phyloP scores from a whole-genome alignment of 1,284 basidiomycete species.

The Kwoniella shivajii region DNA sequence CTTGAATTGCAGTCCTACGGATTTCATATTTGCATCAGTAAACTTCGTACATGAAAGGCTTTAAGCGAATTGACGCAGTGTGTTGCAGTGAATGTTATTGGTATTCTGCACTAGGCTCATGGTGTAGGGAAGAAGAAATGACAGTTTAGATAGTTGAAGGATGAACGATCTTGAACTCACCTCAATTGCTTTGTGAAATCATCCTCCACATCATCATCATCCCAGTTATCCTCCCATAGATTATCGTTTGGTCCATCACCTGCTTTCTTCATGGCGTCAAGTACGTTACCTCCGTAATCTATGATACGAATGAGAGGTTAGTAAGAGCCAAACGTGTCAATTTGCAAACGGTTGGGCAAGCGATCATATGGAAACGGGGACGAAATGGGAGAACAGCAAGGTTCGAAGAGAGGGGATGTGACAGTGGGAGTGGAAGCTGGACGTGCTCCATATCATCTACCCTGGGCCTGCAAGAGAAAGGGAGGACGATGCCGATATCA shows the following conservation, averaged over 20 bases:
- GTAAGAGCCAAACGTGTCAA: too few relatives aligned
- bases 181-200: conserved; percentile 94
- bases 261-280: conserved; percentile 41
- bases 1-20: conserved; percentile 42
- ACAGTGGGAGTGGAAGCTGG: neutral
- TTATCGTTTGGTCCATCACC: conserved; percentile 53
- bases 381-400: neutral
- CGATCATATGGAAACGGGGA: too few relatives aligned
- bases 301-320: neutral
- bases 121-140: too few relatives aligned
- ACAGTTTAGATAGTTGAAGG: too few relatives aligned
- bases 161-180: conserved; percentile 57
- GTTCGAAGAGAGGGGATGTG: neutral
- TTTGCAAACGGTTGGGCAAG: too few relatives aligned
- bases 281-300: conserved; percentile 35
- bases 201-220: conserved; percentile 97
- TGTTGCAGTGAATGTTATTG: too few relatives aligned
- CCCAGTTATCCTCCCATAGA: conserved; percentile 99
- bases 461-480: too few relatives aligned
- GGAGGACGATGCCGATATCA: too few relatives aligned
- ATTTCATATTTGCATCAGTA: too few relatives aligned
- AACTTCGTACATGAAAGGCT: neutral
- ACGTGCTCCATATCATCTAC: too few relatives aligned
- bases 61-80: too few relatives aligned
- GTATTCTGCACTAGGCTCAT: too few relatives aligned